Conservation (phyloP, 129 eudicot species). For the Pseudognaphalium luteoalbum region DNA sequence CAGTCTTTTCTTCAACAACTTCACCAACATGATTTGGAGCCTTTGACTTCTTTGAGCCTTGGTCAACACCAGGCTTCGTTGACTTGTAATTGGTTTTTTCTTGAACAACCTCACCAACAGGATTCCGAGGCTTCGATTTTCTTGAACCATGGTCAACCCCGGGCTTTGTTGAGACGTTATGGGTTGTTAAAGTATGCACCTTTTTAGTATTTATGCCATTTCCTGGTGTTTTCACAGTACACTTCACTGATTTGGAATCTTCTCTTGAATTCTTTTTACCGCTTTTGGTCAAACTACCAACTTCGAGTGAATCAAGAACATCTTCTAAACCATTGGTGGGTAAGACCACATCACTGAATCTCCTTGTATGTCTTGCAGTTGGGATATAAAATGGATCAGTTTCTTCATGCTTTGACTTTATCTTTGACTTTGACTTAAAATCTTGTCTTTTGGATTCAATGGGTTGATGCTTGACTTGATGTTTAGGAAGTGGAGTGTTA, state of each 20-base stretch:
- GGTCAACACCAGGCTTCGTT: neutral
- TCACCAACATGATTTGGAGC: neutral
- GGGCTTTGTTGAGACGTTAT: conserved; percentile 22
- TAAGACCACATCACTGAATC: conserved; percentile 36
- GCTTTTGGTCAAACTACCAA: conserved; percentile 16
- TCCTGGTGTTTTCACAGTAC: conserved; percentile 10
- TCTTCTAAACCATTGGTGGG: conserved; percentile 26
- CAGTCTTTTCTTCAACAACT: neutral
- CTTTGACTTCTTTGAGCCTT: neutral
- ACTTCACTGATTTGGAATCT: conserved; percentile 22
- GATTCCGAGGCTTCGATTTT: neutral
- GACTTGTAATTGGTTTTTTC: neutral
- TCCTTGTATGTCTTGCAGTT: conserved; percentile 26
- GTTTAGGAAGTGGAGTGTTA: conserved; percentile 14
- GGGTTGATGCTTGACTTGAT: conserved; percentile 15
- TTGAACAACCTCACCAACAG: neutral
- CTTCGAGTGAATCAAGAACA: conserved; percentile 4
- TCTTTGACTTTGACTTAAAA: conserved; percentile 28
- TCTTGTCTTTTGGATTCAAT: conserved; percentile 22
- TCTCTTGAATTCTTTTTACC: conserved; percentile 19
- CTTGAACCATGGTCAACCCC: neutral
- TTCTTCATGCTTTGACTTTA: conserved; percentile 23
- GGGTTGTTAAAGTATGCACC: neutral
- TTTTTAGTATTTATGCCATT: conserved; percentile 8
- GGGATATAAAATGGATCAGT: conserved; percentile 28